Conservation (phyloP, 2,329 filamentous ascomycete species). For the Sclerotinia trifoliorum region DNA sequence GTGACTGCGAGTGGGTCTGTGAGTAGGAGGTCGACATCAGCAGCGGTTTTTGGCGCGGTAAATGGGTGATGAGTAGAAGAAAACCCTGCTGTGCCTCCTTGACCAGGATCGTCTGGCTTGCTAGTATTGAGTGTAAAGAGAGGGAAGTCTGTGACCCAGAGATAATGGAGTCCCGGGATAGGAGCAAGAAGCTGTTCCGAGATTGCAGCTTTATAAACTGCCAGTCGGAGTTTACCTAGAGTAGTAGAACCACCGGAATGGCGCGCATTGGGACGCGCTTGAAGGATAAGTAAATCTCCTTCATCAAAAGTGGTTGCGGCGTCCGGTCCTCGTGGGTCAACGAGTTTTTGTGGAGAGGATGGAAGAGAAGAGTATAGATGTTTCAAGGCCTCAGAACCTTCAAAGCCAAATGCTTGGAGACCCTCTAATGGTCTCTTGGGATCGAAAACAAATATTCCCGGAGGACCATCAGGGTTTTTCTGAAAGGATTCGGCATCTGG, state of each 20-base stretch:
- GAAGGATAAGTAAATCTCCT: constrained; percentile 78
- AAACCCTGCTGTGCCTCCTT: constrained; percentile 78
- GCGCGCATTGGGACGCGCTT: constrained; percentile 66
- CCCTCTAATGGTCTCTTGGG: constrained; percentile 71
- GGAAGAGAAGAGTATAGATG: constrained; percentile 30
- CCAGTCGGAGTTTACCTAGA: constrained; percentile 39
- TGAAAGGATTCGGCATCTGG: constrained; percentile 57
- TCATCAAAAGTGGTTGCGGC: constrained; percentile 46
- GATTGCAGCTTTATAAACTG: constrained; percentile 37
- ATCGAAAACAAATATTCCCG: constrained; percentile 76
- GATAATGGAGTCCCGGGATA: constrained; percentile 57
- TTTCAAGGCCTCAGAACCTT: constrained; percentile 57
- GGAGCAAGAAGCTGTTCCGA: constrained; percentile 31
- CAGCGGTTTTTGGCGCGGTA: constrained; percentile 73
- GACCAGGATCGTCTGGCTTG: constrained; percentile 55
- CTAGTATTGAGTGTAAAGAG: constrained; percentile 70
- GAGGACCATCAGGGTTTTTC: constrained; percentile 72
- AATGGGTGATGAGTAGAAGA: constrained; percentile 93
- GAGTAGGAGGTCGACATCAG: constrained; percentile 72
- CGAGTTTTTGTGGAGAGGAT: neutral
- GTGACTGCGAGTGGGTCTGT: constrained; percentile 68
- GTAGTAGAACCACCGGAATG: constrained; percentile 70
- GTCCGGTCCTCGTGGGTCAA: constrained; percentile 36
- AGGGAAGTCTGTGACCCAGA: constrained; percentile 88
- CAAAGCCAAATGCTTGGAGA: constrained; percentile 74